These are phyloP conservation scores for Trichoderma sp. DNA, from an alignment of 2,329 filamentous ascomycete species.

Conservation along the genomic window DNA sequence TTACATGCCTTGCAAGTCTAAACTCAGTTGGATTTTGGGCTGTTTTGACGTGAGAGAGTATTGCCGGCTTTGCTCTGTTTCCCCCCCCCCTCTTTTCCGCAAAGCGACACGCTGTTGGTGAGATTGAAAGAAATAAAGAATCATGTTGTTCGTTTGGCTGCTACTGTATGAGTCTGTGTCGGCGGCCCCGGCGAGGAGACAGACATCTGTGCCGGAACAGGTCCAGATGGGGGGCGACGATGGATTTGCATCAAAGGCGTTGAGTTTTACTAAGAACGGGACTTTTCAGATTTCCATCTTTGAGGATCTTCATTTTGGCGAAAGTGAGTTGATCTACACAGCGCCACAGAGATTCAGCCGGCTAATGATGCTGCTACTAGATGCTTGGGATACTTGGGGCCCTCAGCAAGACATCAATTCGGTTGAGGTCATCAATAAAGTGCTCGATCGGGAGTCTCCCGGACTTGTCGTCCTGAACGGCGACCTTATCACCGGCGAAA, in stretches of 20 bases:
- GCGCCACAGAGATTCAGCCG: not conserved
- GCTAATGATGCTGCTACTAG: slow-evolving; percentile 25
- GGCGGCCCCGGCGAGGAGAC: not conserved
- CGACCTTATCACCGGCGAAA: slow-evolving; percentile 68
- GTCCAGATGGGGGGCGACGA: not conserved
- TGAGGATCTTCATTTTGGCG: slow-evolving; percentile 68
- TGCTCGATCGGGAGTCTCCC: slow-evolving; percentile 56
- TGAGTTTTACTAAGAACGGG: slow-evolving; percentile 41
- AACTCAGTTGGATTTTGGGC: not conserved
- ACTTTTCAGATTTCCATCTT: slow-evolving; percentile 59
- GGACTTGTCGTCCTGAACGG: slow-evolving; percentile 67
- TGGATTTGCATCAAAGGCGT: not conserved
- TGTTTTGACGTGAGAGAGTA: not conserved
- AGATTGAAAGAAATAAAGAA: not conserved
- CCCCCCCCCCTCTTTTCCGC: no score
- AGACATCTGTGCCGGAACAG: not conserved
- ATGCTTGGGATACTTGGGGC: slow-evolving; percentile 44
- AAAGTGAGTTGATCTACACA: slow-evolving; percentile 45
- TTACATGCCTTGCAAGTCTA: not conserved
- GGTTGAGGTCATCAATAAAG: slow-evolving; percentile 51
- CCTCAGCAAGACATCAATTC: slow-evolving; percentile 56
- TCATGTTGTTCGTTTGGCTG: not conserved
- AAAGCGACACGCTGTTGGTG: not conserved
- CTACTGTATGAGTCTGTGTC: not conserved
- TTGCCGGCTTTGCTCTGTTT: not conserved